Base-by-base conservation (phyloP, 352 stramenopile genomes). In the Phytophthora citricola region DNA sequence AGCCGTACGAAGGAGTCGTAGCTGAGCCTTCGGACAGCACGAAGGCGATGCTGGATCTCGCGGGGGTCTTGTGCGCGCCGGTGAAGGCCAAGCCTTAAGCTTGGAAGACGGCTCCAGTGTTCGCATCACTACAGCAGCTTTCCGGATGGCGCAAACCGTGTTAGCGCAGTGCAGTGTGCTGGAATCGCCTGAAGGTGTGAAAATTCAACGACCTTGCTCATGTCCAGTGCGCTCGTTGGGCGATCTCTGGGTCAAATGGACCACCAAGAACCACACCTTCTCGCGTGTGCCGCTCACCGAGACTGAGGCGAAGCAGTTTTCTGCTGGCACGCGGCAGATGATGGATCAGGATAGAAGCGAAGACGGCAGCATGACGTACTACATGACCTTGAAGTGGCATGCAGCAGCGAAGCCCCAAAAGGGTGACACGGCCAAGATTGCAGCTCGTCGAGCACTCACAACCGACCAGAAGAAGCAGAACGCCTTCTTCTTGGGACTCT, bases 341-440 rank as follows among this genome's bases (percentile, higher is more conserved):
- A 95, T 95, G 87, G 87, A 95, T 48, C 76, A 81, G 36, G 64
- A 63, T 12, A 72, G 70, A 45, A 63, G 46, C 5, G 59, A 72
- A 54, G 73, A 89, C 41, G 83, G 79, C 22, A 55, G 26, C 27
- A 81, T 78, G 43, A 77, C 69, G 17, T 91, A 83, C 63, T 91
- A 74, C 62, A 91, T 95, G 83, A 92, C 87, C 24, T 76, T 95
- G 54, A 95, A 95, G 69, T 95, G 87, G 85, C 87, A 92, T 50
- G 73, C 87, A 20, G 85, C 87, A 6, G 85, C 79, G 46, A 95
- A 95, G 66, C 80, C 81, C 8, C 85, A 94, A 40, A 93, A 93
- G 52, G 87, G 85, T 8, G 87, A 95, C 61, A 95, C 85, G 8
- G 87, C 87, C 38, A 95, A 94, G 66, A 94, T 95, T 34, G 85